Base-by-base conservation (phyloP, 345 rosid species). In the Citropsis articulata region DNA sequence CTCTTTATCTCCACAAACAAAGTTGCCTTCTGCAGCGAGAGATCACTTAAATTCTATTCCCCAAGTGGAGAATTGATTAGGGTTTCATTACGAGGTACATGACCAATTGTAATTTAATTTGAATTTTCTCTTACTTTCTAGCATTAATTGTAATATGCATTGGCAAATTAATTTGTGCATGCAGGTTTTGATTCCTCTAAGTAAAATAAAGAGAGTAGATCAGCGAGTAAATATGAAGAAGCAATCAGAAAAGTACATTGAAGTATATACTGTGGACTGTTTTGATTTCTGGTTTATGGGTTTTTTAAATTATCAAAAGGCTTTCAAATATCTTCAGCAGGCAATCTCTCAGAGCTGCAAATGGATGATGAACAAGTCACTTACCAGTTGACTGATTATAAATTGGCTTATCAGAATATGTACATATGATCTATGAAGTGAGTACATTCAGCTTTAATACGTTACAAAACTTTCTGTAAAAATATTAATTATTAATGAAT, bases 261-360 rank as follows among this genome's bases (percentile, higher is more conserved):
- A 95, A 81, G 73, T 93, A n/a, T 86, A 85, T 14, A 95, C 97
- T 0, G 87, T 83, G 1, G 97, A 95, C 75, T 75, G 64, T 75
- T 93, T 89, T 45, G 96, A 95, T 67, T 95, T 95, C 89, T 93
- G 98, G 98, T 91, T 93, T 67, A 92, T 93, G 93, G 98, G 99
- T 1, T 93, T 95, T 85, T 64, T 86, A 40, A 93, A 90, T 76
- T 83, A 88, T 72, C 89, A 90, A 80, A 95, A 90, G 83, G 90
- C 97, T 73, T 84, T 88, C 79, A 87, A 85, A 66, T 75, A 72
- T 75, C 88, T 94, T 72, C 89, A 87, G 75, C 87, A 84, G 30
- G 90, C 93, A 30, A 69, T 86, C 45, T 85, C 87, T 68, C 76
- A 79, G 67, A 30, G 9, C 42, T 18, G 73, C 18, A 31, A 13